These are phyloP conservation scores for Yamadazyma sp. DNA, from an alignment of 1,139 yeast genomes.

Conservation along the genomic window DNA sequence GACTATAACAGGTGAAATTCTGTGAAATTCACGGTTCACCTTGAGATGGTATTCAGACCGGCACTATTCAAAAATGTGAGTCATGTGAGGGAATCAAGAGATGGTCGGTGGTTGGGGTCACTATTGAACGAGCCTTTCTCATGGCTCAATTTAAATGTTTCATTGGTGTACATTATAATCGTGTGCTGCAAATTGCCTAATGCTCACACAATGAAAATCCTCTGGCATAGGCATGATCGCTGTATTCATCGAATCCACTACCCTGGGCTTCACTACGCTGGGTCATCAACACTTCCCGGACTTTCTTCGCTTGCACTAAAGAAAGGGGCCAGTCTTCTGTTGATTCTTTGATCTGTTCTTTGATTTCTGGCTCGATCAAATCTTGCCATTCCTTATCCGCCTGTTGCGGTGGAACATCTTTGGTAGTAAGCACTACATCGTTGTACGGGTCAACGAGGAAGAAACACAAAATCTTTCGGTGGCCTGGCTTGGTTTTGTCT, in stretches of 20 bases:
- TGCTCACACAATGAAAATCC: constrained; percentile 15
- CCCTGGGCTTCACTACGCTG: constrained; percentile 25
- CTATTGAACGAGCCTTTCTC: too few species aligned
- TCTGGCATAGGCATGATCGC: not conserved
- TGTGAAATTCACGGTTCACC: too few species aligned
- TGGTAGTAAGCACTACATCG: constrained; percentile 26
- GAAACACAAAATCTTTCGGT: constrained; percentile 42
- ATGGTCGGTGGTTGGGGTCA: too few species aligned
- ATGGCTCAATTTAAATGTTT: too few species aligned
- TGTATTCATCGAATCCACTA: constrained; percentile 5
- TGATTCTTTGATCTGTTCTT: constrained; percentile 4
- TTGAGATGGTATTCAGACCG: too few species aligned
- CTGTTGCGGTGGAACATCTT: constrained; percentile 43
- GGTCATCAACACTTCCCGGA: constrained; percentile 32
- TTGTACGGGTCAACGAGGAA: constrained; percentile 42
- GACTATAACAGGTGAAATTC: too few species aligned
- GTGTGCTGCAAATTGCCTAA: too few species aligned
- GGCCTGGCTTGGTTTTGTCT: constrained; percentile 37
- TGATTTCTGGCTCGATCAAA: constrained; percentile 4
- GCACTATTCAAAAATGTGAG: too few species aligned
- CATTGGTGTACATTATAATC: too few species aligned
- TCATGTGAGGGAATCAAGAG: too few species aligned
- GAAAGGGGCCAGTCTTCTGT: constrained; percentile 23
- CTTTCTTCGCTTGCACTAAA: constrained; percentile 24
- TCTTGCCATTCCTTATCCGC: constrained; percentile 32